phyloP scores from a whole-genome alignment of 2,329 filamentous ascomycete species.

The Fusarium irregulare region DNA sequence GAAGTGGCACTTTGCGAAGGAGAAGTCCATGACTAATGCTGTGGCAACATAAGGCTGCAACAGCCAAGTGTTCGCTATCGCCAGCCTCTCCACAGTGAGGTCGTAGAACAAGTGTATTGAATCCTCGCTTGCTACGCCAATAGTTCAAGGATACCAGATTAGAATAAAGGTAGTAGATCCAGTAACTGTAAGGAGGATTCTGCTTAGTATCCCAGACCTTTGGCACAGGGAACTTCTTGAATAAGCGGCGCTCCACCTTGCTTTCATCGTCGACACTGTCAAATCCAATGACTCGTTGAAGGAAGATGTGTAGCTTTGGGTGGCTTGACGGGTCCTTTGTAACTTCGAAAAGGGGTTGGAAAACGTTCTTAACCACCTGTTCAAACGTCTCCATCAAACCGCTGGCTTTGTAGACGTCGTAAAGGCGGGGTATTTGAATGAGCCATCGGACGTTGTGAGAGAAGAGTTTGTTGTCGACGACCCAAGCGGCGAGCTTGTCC shows the following conservation, averaged over 20 bases:
- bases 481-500: slow-evolving; percentile 98
- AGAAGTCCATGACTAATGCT: slow-evolving; percentile 96
- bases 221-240: slow-evolving; percentile 93
- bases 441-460: slow-evolving; percentile 98
- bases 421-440: slow-evolving; percentile 92
- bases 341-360: slow-evolving; percentile 93
- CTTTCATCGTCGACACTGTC: slow-evolving; percentile 99
- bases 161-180: slow-evolving; percentile 97
- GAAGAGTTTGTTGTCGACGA: slow-evolving; percentile 97
- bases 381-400: slow-evolving; percentile 90
- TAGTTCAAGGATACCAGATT: slow-evolving; percentile 94
- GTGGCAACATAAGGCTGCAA: slow-evolving; percentile 90
- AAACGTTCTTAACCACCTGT: slow-evolving; percentile 89
- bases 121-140: slow-evolving; percentile 89
- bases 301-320: slow-evolving; percentile 92
- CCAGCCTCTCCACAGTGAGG: slow-evolving; percentile 98
- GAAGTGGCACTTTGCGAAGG: slow-evolving; percentile 89
- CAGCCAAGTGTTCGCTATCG: slow-evolving; percentile 94
- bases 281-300: slow-evolving; percentile 95
- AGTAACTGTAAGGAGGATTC: slow-evolving; percentile 98
- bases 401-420: slow-evolving; percentile 93
- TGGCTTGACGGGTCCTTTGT: slow-evolving; percentile 88
- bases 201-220: slow-evolving; percentile 90
- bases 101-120: slow-evolving; percentile 93
- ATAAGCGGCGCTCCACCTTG: slow-evolving; percentile 93